Evolutionary conservation across 75 land plant species (phyloP).

Genomic region (Picea sitchensis): DNA sequence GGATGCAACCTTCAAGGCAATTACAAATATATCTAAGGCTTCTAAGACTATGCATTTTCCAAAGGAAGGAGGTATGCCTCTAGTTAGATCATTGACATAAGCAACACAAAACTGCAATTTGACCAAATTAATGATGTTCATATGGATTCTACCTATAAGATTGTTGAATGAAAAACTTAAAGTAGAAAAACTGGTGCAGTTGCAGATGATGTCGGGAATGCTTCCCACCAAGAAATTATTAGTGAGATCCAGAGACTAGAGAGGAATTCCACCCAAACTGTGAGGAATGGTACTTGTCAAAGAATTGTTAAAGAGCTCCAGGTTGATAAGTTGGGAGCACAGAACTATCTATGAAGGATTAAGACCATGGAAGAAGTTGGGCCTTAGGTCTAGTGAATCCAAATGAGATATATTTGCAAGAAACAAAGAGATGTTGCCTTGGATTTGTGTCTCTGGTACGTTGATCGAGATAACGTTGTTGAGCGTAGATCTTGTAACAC

Average conservation of each 20-base stretch:
- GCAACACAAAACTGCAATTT: constrained; percentile 39
- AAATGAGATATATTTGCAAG: constrained; percentile 58
- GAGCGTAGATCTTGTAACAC: constrained; percentile 31
- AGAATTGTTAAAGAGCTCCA: constrained; percentile 38
- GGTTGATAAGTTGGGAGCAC: constrained; percentile 25
- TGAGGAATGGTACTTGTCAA: constrained; percentile 60
- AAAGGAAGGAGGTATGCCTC: constrained; percentile 57
- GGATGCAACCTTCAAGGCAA: constrained; percentile 41
- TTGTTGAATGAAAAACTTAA: constrained; percentile 27
- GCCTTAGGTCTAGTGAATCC: constrained; percentile 45
- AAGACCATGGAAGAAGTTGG: constrained; percentile 32
- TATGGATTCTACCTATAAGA: constrained; percentile 52
- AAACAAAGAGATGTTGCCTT: constrained; percentile 55
- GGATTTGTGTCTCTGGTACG: constrained; percentile 18
- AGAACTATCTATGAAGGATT: constrained; percentile 38
- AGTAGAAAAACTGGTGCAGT: constrained; percentile 27
- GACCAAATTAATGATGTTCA: constrained; percentile 26
- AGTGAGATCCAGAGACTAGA: constrained; percentile 34
- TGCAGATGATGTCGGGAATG: constrained; percentile 48
- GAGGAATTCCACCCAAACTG: constrained; percentile 33
- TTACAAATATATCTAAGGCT: constrained; percentile 47
- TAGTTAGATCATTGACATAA: constrained; percentile 22
- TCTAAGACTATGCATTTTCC: constrained; percentile 28
- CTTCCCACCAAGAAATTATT: constrained; percentile 20
- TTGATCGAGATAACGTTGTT: constrained; percentile 20